Base-by-base conservation (phyloP, 192 early-diverging fungal species). In the Backusella australiensis region DNA sequence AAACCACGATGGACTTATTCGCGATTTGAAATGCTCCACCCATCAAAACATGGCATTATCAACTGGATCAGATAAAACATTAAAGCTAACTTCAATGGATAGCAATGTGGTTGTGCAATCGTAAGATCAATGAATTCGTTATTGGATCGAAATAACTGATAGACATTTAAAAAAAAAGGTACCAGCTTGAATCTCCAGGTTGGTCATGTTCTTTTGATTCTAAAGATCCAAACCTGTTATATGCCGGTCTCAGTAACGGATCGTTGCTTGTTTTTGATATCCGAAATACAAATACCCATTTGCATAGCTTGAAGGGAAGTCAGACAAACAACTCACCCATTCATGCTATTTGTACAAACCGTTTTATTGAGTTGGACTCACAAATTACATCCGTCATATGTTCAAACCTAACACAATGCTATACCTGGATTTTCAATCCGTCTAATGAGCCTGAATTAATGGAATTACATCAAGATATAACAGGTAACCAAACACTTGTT, bases 181-280 rank as follows among this genome's bases (percentile, higher is more conserved):
- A 78, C 41, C 49, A 72, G 4, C 42, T 78, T 32, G 63, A 29
- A 9, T 39, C 26, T 1, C 52, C 77, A 35, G 77, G 77, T 8
- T 78, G 77, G 77, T 78, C 72, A 41, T 78, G 77, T 36, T 56
- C 59, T 32, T 74, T 53, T 49, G 77, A 78, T 63, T 6, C 21
- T 3, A 23, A 44, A n/a, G 41, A 78, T n/a, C 42, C 67, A 8
- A 78, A 78, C 63, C n/a, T 38, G 23, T 19, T 78, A 0, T 78
- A 78, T 12, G 71, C 67, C 66, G 77, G 77, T 34, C 52, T 78
- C n/a, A 35, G 35, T 3, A 74, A 78, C 42, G 68, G 74, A 35
- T 44, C 77, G 0, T 19, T 78, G 3, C 29, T 78, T 26, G 73
- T 78, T 8, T 78, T 69, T 65, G 77, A 78, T 44, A 56, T 74